Conservation (phyloP, 2,329 filamentous ascomycete species). For the Trichothecium roseum region DNA sequence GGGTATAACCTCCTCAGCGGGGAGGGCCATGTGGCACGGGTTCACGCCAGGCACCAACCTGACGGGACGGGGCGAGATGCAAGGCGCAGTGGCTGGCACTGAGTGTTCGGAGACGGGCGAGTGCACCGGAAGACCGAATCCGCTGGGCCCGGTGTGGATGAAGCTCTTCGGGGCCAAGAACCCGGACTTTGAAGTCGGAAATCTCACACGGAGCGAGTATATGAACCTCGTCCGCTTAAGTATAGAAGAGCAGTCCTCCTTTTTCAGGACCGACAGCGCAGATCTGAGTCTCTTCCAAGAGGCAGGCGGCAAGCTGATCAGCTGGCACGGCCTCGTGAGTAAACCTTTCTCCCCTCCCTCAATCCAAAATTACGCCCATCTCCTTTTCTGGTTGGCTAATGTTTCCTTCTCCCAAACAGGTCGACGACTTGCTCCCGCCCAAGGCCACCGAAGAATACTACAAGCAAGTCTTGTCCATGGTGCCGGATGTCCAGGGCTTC, state of each 20-base stretch:
- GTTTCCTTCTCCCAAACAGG: no score
- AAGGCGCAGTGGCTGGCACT: neutral
- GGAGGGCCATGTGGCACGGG: slow-evolving; percentile 4
- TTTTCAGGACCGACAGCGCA: slow-evolving; percentile 15
- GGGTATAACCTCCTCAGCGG: slow-evolving; percentile 1
- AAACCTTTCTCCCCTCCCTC: no score
- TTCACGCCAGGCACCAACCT: slow-evolving; percentile 7
- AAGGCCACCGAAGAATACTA: slow-evolving; percentile 15
- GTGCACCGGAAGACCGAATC: neutral
- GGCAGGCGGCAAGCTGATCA: slow-evolving; percentile 27
- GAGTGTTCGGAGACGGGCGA: slow-evolving; percentile 1
- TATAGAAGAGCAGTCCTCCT: neutral
- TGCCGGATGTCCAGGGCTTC: slow-evolving; percentile 14
- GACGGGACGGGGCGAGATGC: neutral
- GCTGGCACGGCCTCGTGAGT: slow-evolving; percentile 25
- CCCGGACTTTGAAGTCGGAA: neutral
- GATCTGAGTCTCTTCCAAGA: slow-evolving; percentile 16
- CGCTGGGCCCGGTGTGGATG: neutral
- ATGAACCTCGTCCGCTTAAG: neutral
- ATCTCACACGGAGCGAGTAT: neutral
- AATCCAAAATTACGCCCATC: no score
- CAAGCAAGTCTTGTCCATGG: slow-evolving; percentile 9
- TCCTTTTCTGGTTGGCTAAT: no score
- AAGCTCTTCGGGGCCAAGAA: slow-evolving; percentile 2
- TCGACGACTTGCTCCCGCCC: slow-evolving; percentile 9